phyloP scores from a whole-genome alignment of 805 yeast genomes.

The Candida maltosa region DNA sequence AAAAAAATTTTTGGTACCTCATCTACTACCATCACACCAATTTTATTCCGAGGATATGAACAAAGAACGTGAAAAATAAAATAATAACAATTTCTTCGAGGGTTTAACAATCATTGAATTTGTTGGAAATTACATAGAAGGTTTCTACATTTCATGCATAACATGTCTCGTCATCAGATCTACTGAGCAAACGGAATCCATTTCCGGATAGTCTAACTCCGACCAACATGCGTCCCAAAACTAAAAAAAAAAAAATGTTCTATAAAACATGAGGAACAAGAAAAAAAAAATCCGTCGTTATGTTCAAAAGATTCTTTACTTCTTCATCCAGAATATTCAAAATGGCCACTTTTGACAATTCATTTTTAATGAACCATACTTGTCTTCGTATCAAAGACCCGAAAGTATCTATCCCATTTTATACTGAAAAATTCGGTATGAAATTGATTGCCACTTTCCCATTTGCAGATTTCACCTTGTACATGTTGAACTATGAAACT shows the following conservation, averaged over 20 bases:
- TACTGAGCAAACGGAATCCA: background rate
- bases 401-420: slow-evolving; percentile 65
- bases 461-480: slow-evolving; percentile 58
- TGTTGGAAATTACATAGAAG: too few relatives aligned
- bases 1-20: too few relatives aligned
- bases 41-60: too few relatives aligned
- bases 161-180: too few relatives aligned
- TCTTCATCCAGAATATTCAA: background rate
- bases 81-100: too few relatives aligned
- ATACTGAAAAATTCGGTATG: slow-evolving; percentile 73
- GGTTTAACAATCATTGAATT: too few relatives aligned
- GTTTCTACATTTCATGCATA: too few relatives aligned
- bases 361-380: slow-evolving; percentile 59
- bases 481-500: slow-evolving; percentile 61
- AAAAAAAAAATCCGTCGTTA: background rate
- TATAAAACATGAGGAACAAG: background rate
- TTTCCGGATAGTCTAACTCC: background rate
- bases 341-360: slow-evolving; percentile 31
- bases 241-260: background rate
- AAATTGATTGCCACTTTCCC: slow-evolving; percentile 51
- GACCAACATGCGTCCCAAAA: background rate
- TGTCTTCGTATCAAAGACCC: slow-evolving; percentile 85
- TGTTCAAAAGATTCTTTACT: slow-evolving; percentile 3
- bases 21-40: too few relatives aligned
- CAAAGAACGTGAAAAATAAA: too few relatives aligned